Evolutionary conservation across 1,284 basidiomycete genomes (phyloP).

Genomic region (Ceratobasidium sp.): DNA sequence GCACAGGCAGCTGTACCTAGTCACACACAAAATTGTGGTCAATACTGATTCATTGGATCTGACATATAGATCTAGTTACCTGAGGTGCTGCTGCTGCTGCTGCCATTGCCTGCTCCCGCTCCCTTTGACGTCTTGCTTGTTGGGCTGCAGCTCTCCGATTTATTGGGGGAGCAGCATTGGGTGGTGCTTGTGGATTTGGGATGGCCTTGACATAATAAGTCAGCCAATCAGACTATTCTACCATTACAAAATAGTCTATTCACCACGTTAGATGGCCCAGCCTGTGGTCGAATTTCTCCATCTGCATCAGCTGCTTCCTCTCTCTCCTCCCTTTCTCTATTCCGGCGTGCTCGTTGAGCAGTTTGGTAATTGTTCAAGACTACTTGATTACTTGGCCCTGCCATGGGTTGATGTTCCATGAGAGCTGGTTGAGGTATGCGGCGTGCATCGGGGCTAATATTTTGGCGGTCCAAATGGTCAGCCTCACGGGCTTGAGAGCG

Average conservation of each 20-base stretch:
- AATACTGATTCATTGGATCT: neutral
- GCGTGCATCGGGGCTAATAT: neutral
- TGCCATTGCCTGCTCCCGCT: neutral
- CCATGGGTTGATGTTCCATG: neutral
- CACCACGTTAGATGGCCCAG: too few species aligned
- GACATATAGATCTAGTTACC: too few species aligned
- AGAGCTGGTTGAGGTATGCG: neutral
- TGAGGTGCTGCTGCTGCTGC: neutral
- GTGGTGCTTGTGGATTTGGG: too few species aligned
- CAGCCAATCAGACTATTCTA: too few species aligned
- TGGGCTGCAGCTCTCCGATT: neutral
- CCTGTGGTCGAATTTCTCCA: neutral
- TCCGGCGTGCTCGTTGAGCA: neutral
- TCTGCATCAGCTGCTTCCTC: neutral
- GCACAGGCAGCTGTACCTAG: too few species aligned
- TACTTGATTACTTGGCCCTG: slow-evolving; percentile 2
- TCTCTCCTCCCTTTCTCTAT: neutral
- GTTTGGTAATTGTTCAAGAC: neutral
- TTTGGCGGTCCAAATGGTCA: neutral
- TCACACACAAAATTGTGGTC: too few species aligned
- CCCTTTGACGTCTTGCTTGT: neutral
- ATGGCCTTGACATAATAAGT: too few species aligned
- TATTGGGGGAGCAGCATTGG: neutral
- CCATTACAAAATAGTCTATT: too few species aligned
- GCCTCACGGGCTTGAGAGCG: neutral